Percentiles rank a stretch among this genome's conserved stretches.
phyloP scores from a whole-genome alignment of 352 stramenopile species.

The Phytopythium vexans region DNA sequence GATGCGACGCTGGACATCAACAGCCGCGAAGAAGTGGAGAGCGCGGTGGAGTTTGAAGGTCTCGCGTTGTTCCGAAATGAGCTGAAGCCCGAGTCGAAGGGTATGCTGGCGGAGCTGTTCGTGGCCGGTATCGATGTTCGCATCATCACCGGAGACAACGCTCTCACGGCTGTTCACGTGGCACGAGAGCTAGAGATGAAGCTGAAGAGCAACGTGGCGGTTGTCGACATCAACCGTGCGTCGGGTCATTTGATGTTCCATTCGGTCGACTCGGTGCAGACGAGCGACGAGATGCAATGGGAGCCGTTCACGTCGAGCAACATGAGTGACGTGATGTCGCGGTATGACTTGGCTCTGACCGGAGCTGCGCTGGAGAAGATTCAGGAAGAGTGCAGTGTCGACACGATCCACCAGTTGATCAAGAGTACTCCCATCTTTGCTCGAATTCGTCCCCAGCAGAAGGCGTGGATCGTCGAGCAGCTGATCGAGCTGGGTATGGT shows the following conservation, averaged over 20 bases:
- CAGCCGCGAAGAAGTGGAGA: slow-evolving; percentile 46
- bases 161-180: slow-evolving; percentile 44
- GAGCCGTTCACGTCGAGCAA: slow-evolving; percentile 23
- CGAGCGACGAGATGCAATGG: slow-evolving; percentile 24
- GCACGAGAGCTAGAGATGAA: slow-evolving; percentile 33
- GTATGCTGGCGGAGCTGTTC: slow-evolving; percentile 63
- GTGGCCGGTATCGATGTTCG: slow-evolving; percentile 55
- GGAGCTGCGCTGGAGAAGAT: slow-evolving; percentile 41
- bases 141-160: slow-evolving; percentile 85
- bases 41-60: slow-evolving; percentile 52
- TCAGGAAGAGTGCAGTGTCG: slow-evolving; percentile 14
- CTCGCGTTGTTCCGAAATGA: slow-evolving; percentile 84
- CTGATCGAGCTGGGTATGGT: slow-evolving; percentile 40
- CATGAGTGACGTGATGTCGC: slow-evolving; percentile 13
- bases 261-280: slow-evolving; percentile 28
- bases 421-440: slow-evolving; percentile 42
- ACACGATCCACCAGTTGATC: slow-evolving; percentile 33
- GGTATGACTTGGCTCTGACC: slow-evolving; percentile 45
- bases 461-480: slow-evolving; percentile 47
- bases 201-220: slow-evolving; percentile 34
- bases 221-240: slow-evolving; percentile 31
- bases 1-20: slow-evolving; percentile 16
- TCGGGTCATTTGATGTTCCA: slow-evolving; percentile 18
- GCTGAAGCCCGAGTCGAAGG: slow-evolving; percentile 65
- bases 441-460: slow-evolving; percentile 45